Base-by-base conservation (phyloP, 140 eudicot genomes). In the Stevia rebaudiana region DNA sequence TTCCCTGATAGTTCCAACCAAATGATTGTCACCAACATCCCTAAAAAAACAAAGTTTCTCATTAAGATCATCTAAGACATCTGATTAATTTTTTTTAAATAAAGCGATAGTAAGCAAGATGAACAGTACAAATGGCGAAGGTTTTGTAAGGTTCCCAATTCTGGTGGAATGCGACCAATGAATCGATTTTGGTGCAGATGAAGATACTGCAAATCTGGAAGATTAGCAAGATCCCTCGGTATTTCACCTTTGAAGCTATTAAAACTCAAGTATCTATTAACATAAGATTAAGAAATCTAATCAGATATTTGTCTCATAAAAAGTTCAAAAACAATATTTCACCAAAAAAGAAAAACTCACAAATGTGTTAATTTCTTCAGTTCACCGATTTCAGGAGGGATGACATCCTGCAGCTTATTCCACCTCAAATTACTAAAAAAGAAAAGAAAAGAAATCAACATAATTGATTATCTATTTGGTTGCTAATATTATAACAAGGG, bases 331-430 rank as follows among this genome's bases (percentile, higher is more conserved):
- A 25, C 10, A 7, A n/a, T 9, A 39, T 40, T 18, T 41, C 19
- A 43, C 31, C 37, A 3, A 59, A 24, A 77, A 65, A 24, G 75
- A 65, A 21, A 48, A 52, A 79, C 98, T 79, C 77, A 85, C 98
- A 92, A 88, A 49, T 92, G 96, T 5, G 96, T 92, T 66, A 92
- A 78, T 69, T 84, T 88, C 85, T 92, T 92, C 61, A 92, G 80
- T 85, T 92, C 98, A 50, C 98, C 95, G 28, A 92, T 85, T 80
- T 88, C 98, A 75, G 95, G 86, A 68, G 99, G 99, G 76, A 88
- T 86, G 78, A 73, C 86, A 78, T 92, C 99, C 75, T 92, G 99
- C 73, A 88, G 78, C 80, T 92, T 92, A 62, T 92, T 92, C 97
- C 99, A 92, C 79, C 99, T 85, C 79, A 92, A 60, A 76, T 88